These are phyloP conservation scores for Plantago elongata DNA, from an alignment of 257 asterid genomes.

Conservation along the genomic window DNA sequence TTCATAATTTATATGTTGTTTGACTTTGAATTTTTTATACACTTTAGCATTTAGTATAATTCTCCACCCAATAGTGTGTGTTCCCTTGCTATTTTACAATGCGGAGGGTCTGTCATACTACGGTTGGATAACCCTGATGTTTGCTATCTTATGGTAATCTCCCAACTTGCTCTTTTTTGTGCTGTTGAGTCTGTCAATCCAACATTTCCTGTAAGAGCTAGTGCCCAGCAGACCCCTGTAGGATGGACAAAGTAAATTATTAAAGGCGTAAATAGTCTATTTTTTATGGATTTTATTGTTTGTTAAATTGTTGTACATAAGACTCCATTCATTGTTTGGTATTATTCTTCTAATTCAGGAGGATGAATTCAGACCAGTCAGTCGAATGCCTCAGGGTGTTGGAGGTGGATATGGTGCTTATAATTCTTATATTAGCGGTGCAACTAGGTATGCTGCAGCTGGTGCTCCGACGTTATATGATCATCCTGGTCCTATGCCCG, in stretches of 20 bases:
- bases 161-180: background rate
- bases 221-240: too few relatives aligned
- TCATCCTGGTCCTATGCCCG: slow-evolving; percentile 65
- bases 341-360: slow-evolving; percentile 38
- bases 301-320: background rate
- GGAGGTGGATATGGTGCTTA: slow-evolving; percentile 96
- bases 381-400: slow-evolving; percentile 49
- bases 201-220: background rate
- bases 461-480: slow-evolving; percentile 98
- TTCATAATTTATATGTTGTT: too few relatives aligned
- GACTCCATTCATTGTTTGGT: background rate
- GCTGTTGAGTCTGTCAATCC: background rate
- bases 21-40: too few relatives aligned
- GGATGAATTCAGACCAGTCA: slow-evolving; percentile 74
- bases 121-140: too few relatives aligned
- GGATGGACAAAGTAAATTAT: too few relatives aligned
- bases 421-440: slow-evolving; percentile 83
- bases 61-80: too few relatives aligned
- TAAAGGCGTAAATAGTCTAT: too few relatives aligned
- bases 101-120: too few relatives aligned
- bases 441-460: slow-evolving; percentile 95
- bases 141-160: too few relatives aligned
- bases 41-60: too few relatives aligned
- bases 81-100: too few relatives aligned
- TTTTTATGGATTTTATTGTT: background rate